phyloP scores from a whole-genome alignment of 805 yeast genomes.

The Ogataea trehalophila region DNA sequence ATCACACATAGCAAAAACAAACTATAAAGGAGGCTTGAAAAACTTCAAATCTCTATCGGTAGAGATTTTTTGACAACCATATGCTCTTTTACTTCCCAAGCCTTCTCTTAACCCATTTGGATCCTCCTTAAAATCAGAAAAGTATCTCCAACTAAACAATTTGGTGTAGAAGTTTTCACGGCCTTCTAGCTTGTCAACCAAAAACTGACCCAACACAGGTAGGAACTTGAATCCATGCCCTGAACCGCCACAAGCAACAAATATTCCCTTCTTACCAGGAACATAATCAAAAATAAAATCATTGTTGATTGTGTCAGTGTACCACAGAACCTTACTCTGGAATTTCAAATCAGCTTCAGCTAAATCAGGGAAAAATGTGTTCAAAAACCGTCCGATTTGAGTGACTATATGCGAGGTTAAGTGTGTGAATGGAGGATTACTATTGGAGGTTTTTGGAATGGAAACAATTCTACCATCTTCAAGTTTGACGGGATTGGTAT shows the following conservation, averaged over 20 bases:
- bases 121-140: conserved; percentile 21
- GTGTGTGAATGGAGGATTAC: conserved; percentile 17
- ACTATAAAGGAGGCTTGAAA: not conserved
- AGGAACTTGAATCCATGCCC: conserved; percentile 34
- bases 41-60: conserved; percentile 8
- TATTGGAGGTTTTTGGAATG: conserved; percentile 27
- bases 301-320: conserved; percentile 31
- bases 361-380: conserved; percentile 27
- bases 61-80: conserved; percentile 17
- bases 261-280: conserved; percentile 25
- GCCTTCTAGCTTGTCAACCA: conserved; percentile 32
- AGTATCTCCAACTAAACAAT: conserved; percentile 32
- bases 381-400: conserved; percentile 25
- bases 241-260: conserved; percentile 33
- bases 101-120: conserved; percentile 28
- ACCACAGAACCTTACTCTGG: conserved; percentile 28
- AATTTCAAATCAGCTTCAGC: conserved; percentile 19
- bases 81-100: conserved; percentile 14
- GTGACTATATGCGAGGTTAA: conserved; percentile 25
- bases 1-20: not conserved
- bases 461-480: conserved; percentile 24
- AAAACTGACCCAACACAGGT: conserved; percentile 29
- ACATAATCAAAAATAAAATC: conserved; percentile 30
- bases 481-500: conserved; percentile 27
- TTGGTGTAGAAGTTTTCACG: conserved; percentile 27